Percentiles rank a stretch among this genome's conserved stretches.
phyloP scores from a whole-genome alignment of 345 rosid species.

The Punica granatum region DNA sequence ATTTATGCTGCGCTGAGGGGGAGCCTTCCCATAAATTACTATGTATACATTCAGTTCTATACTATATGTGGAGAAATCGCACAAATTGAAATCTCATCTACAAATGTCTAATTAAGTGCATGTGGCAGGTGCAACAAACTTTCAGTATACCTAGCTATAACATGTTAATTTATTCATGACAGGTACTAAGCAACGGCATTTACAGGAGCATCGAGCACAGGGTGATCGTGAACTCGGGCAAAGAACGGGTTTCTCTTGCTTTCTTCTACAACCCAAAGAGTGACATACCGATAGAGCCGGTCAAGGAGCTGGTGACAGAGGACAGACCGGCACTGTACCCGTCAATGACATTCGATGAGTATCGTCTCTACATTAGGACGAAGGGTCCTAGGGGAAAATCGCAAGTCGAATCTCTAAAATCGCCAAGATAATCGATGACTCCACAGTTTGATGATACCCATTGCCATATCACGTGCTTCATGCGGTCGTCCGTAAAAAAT shows the following conservation, averaged over 20 bases:
- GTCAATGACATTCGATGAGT: constrained; percentile 85
- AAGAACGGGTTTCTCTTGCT: constrained; percentile 73
- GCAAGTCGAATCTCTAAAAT: constrained; percentile 69
- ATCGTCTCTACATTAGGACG: constrained; percentile 70
- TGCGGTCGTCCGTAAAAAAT: too few species aligned
- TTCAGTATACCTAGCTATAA: too few species aligned
- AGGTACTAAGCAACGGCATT: constrained; percentile 83
- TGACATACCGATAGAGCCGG: constrained; percentile 63
- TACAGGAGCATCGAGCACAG: constrained; percentile 93
- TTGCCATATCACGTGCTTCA: too few species aligned
- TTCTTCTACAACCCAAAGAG: constrained; percentile 95
- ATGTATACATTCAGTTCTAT: too few species aligned
- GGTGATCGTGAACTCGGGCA: constrained; percentile 63
- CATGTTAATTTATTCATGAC: background rate
- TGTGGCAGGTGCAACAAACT: background rate
- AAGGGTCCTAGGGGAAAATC: constrained; percentile 87
- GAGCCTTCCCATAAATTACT: too few species aligned
- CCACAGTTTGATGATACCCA: too few species aligned
- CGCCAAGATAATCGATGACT: constrained; percentile 12
- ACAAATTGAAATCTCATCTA: too few species aligned
- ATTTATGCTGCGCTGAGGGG: too few species aligned
- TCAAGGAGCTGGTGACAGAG: constrained; percentile 48
- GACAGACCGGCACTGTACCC: constrained; percentile 54
- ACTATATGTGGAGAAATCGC: too few species aligned
- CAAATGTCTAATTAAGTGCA: too few species aligned